These are phyloP conservation scores for Suillus ampliporus DNA, from an alignment of 768 basidiomycete genomes.

Conservation along the genomic window DNA sequence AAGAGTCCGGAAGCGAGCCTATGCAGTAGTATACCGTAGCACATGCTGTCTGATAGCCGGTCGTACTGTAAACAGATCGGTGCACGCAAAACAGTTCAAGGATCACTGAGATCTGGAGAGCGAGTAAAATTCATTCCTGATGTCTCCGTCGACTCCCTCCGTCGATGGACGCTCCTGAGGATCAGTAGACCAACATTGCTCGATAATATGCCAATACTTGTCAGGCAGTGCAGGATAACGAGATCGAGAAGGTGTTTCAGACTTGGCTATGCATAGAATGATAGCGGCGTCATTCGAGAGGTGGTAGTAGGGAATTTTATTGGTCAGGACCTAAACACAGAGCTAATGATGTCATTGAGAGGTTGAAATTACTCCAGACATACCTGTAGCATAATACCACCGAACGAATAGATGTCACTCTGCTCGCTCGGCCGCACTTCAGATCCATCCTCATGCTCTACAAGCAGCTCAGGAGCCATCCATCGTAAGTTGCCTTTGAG, in stretches of 20 bases:
- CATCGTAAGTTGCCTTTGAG: slow-evolving; percentile 53
- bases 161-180: background rate
- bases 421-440: slow-evolving; percentile 15
- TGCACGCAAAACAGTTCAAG: background rate
- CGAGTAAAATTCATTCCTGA: background rate
- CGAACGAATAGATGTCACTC: slow-evolving; percentile 52
- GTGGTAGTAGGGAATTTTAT: background rate
- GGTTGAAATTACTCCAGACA: slow-evolving; percentile 7
- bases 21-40: background rate
- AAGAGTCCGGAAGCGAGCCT: too few relatives aligned
- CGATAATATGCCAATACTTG: background rate
- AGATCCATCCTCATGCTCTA: slow-evolving; percentile 32
- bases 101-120: background rate
- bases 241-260: background rate
- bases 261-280: background rate
- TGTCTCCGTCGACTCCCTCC: background rate
- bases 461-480: slow-evolving; percentile 51
- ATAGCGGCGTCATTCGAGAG: background rate
- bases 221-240: background rate
- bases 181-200: background rate
- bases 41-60: background rate
- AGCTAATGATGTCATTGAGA: slow-evolving; percentile 27
- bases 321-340: background rate
- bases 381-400: slow-evolving; percentile 39
- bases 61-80: background rate